These are phyloP conservation scores for Rhodocollybia butyracea DNA, from an alignment of 768 basidiomycete species.

Conservation along the genomic window DNA sequence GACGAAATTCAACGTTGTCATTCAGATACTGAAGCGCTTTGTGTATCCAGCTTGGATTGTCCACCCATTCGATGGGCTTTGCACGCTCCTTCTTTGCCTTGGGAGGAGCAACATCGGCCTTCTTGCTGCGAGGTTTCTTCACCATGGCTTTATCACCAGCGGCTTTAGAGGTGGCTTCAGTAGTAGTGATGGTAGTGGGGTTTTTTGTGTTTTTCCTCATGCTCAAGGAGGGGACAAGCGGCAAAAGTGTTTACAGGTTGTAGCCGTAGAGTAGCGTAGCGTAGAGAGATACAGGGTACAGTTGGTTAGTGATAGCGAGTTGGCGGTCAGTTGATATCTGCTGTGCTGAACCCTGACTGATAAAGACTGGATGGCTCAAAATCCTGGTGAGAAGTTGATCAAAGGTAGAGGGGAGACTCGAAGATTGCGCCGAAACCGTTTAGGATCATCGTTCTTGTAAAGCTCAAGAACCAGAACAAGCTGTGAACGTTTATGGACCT, in stretches of 20 bases:
- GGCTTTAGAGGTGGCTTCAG: no score
- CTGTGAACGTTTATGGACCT: neutral
- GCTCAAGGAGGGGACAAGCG: no score
- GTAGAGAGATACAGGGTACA: no score
- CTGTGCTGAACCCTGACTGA: constrained; percentile 17
- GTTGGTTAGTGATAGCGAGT: constrained; percentile 20
- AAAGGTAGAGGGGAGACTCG: constrained; percentile 4
- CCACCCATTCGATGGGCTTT: neutral
- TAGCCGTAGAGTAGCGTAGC: no score
- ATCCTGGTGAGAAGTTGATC: constrained; percentile 9
- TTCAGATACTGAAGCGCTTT: neutral
- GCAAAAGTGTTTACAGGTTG: no score
- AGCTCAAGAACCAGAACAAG: neutral
- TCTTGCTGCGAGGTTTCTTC: neutral
- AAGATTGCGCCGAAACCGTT: neutral
- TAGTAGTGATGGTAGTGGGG: no score
- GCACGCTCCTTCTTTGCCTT: neutral
- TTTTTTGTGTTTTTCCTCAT: no score
- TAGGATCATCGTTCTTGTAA: neutral
- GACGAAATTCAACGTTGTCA: neutral
- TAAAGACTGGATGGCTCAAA: constrained; percentile 16
- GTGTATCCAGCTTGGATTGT: neutral
- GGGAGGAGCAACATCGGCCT: no score
- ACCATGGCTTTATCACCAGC: no score
- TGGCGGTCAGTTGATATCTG: constrained; percentile 19